These are phyloP conservation scores for Epicoccum sorghinum DNA, from an alignment of 2,329 filamentous ascomycete species.

Conservation along the genomic window DNA sequence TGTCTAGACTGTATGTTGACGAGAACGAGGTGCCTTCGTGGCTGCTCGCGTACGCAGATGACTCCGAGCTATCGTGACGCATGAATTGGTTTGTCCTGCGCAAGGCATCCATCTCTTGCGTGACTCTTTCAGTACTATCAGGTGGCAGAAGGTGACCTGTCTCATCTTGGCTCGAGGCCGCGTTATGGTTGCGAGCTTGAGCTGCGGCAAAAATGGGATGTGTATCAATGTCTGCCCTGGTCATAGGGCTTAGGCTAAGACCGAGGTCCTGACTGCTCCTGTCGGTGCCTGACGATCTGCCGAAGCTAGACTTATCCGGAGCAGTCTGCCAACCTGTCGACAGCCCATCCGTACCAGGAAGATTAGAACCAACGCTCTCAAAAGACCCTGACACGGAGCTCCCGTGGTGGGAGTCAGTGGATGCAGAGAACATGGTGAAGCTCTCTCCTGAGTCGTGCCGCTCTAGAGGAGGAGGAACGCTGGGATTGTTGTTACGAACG, in stretches of 20 bases:
- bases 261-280: conserved; percentile 14
- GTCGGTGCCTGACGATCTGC: conserved; percentile 22
- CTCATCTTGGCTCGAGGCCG: conserved; percentile 22
- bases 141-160: conserved; percentile 23
- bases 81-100: conserved; percentile 50
- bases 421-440: conserved; percentile 69
- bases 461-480: conserved; percentile 45
- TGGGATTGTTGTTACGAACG: conserved; percentile 44
- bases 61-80: conserved; percentile 49
- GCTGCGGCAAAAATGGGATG: conserved; percentile 24
- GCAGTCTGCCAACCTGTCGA: conserved; percentile 36
- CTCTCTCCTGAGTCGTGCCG: conserved; percentile 66
- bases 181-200: conserved; percentile 13
- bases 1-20: conserved; percentile 38
- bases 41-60: conserved; percentile 45
- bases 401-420: conserved; percentile 61
- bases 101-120: conserved; percentile 47
- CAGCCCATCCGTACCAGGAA: conserved; percentile 29
- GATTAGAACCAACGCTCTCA: conserved; percentile 42
- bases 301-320: conserved; percentile 42
- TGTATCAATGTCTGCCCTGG: conserved; percentile 37
- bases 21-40: conserved; percentile 34
- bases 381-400: conserved; percentile 61
- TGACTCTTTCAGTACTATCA: conserved; percentile 39
- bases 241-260: conserved; percentile 30